Percentiles rank a stretch among this genome's conserved stretches.
These are phyloP conservation scores for Fragaria nilgerrensis DNA, from an alignment of 306 rosid genomes.

Conservation along the genomic window DNA sequence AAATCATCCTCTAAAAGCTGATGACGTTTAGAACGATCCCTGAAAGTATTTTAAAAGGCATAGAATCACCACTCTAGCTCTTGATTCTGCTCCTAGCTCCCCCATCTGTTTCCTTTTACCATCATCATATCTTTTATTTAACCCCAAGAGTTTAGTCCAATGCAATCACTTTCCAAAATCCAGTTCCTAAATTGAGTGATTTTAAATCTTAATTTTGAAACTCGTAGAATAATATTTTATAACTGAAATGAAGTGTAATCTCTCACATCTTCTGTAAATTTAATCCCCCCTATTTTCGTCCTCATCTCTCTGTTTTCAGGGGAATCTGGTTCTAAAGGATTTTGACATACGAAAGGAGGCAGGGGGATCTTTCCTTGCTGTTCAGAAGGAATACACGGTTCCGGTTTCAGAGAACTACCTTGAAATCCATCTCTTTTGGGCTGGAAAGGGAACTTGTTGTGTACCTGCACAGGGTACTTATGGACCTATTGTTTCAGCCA, in stretches of 20 bases:
- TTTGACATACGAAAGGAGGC: conserved; percentile 67
- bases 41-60: not conserved
- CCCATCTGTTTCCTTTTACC: not conserved
- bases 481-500: conserved; percentile 78
- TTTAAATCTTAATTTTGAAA: not conserved
- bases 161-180: not conserved
- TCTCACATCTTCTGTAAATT: not conserved
- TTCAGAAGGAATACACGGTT: conserved; percentile 31
- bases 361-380: conserved; percentile 47
- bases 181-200: not conserved
- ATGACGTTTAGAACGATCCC: not conserved
- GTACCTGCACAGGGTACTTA: conserved; percentile 56
- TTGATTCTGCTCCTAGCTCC: not conserved
- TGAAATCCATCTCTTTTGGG: conserved; percentile 86
- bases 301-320: conserved; percentile 33
- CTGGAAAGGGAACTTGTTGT: conserved; percentile 88
- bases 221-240: not conserved
- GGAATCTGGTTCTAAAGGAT: conserved; percentile 49
- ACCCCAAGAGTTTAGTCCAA: not conserved
- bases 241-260: not conserved
- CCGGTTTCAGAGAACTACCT: conserved; percentile 56
- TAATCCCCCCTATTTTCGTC: not conserved
- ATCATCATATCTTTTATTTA: not conserved
- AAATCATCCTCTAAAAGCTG: not conserved
- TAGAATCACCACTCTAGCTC: not conserved